Evolutionary conservation across 768 basidiomycete genomes (phyloP).

Genomic region (Candolleomyces aberdarensis): DNA sequence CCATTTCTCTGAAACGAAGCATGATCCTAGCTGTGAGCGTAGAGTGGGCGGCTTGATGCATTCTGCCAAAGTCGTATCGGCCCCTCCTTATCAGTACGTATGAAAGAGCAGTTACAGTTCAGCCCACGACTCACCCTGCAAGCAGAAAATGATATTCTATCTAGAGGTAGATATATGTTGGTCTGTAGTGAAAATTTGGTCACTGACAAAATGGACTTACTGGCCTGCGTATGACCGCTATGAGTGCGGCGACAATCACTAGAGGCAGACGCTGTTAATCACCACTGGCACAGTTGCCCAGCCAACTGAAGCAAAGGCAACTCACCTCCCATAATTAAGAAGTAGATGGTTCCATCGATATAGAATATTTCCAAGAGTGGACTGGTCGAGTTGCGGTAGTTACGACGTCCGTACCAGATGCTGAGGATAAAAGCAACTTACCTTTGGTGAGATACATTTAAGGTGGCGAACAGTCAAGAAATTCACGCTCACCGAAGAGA

Average conservation of each 20-base stretch:
- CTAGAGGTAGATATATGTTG: neutral
- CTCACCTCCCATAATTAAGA: neutral
- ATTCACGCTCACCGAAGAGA: too few relatives aligned
- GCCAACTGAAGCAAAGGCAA: too few relatives aligned
- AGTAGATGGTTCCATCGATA: neutral
- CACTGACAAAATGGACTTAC: neutral
- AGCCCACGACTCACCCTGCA: neutral
- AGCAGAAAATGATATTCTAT: neutral
- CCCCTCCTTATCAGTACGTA: neutral
- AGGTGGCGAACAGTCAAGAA: neutral
- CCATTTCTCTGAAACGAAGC: neutral
- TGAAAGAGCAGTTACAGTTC: neutral
- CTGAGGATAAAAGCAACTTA: conserved; percentile 4
- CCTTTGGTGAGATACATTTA: neutral
- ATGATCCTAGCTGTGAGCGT: neutral
- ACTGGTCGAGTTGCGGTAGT: neutral
- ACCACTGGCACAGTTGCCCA: too few relatives aligned
- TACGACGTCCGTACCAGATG: neutral
- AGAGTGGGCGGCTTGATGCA: neutral
- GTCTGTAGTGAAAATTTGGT: neutral
- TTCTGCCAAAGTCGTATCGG: neutral
- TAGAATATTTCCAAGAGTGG: neutral
- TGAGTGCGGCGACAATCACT: neutral
- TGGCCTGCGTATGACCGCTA: neutral
- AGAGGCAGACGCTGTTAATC: neutral